phyloP scores from a whole-genome alignment of 768 basidiomycete genomes.

The Boletus pseudopeckii region DNA sequence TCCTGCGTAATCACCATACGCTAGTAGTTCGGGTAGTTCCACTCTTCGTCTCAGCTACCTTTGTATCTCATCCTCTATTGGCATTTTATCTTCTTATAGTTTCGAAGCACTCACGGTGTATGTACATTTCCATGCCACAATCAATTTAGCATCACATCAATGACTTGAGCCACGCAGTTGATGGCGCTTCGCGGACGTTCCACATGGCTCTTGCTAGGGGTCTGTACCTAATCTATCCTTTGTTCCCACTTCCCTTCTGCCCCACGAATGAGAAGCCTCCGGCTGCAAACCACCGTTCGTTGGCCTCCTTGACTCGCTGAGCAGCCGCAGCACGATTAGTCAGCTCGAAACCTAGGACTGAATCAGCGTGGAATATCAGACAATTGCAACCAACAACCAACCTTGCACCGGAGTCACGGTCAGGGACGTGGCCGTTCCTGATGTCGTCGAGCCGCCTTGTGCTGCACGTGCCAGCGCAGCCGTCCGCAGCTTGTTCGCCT shows the following conservation, averaged over 20 bases:
- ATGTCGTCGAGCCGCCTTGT: conserved; percentile 48
- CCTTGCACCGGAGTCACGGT: conserved; percentile 97
- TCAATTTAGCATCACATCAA: conserved; percentile 4
- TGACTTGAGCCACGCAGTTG: neutral
- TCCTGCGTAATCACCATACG: conserved; percentile 35
- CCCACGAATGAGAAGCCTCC: conserved; percentile 82
- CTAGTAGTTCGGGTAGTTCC: neutral
- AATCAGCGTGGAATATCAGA: conserved; percentile 12
- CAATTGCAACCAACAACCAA: conserved; percentile 25
- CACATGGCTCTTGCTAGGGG: neutral
- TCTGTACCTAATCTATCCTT: conserved; percentile 17
- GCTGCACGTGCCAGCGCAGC: conserved; percentile 79
- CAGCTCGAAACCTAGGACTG: conserved; percentile 71
- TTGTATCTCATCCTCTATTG: neutral
- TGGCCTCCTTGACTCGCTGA: conserved; percentile 91
- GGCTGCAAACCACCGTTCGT: conserved; percentile 93
- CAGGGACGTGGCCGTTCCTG: conserved; percentile 87
- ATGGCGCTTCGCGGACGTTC: neutral
- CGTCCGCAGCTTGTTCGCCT: conserved; percentile 88
- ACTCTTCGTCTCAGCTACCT: neutral
- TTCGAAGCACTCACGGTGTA: conserved; percentile 11
- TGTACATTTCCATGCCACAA: conserved; percentile 9
- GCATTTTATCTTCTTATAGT: conserved; percentile 21
- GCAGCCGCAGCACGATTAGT: conserved; percentile 86
- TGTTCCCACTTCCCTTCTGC: conserved; percentile 40